Percentiles rank a stretch among this genome's conserved stretches.
These are phyloP conservation scores for Yamadazyma songkhlaensis DNA, from an alignment of 1,139 yeast genomes.

Conservation along the genomic window DNA sequence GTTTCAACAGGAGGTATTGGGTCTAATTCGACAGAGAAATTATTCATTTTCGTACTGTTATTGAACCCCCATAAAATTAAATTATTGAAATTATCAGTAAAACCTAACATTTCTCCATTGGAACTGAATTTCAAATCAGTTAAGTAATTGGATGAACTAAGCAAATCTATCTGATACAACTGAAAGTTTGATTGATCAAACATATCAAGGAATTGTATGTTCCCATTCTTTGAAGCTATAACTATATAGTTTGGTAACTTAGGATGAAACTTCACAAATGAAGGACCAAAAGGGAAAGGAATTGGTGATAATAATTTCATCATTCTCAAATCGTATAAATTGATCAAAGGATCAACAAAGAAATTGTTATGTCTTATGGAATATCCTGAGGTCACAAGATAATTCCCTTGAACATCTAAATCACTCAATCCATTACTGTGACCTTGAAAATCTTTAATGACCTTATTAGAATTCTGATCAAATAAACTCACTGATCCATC, in stretches of 20 bases:
- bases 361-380: conserved; percentile 48
- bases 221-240: conserved; percentile 75
- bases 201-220: conserved; percentile 80
- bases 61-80: conserved; percentile 74
- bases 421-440: conserved; percentile 78
- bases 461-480: conserved; percentile 58
- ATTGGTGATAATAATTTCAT: conserved; percentile 76
- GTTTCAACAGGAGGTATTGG: conserved; percentile 39
- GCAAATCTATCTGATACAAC: conserved; percentile 59
- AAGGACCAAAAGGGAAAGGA: conserved; percentile 89
- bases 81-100: conserved; percentile 63
- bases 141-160: conserved; percentile 29
- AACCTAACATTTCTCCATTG: conserved; percentile 75
- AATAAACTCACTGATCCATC: conserved; percentile 75
- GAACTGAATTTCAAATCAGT: conserved; percentile 65
- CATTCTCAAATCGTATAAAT: conserved; percentile 75
- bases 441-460: conserved; percentile 62
- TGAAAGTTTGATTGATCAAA: conserved; percentile 69
- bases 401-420: conserved; percentile 73
- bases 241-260: conserved; percentile 76
- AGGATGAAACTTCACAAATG: conserved; percentile 82
- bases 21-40: conserved; percentile 48
- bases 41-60: conserved; percentile 41
- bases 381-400: conserved; percentile 79
- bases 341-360: conserved; percentile 73